Evolutionary conservation across 164 flowering plant genomes (phyloP), one percentile per base, ranked within the genome.

Genomic region (Malania oleifera): DNA sequence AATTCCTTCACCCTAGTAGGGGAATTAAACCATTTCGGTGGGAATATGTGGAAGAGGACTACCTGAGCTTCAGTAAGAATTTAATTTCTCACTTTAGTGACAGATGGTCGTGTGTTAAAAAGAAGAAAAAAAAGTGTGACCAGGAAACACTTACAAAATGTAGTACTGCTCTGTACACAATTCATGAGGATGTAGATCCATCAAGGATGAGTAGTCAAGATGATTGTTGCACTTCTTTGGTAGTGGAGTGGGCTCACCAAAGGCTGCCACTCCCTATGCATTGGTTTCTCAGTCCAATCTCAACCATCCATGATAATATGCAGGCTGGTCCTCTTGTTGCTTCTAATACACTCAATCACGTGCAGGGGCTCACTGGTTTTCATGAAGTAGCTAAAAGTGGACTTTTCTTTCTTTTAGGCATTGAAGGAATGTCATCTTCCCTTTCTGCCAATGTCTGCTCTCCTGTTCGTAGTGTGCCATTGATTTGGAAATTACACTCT

Each of bases 401-500:
- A 27, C 81, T 91, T 34, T 86, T 90, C 72, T 75, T 91, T 60
- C 84, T 88, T 53, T 65, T 87, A 46, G 93, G 95, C 25, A 66
- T 90, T 40, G 99, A 95, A 74, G 81, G 88, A 40, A 67, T 80
- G 66, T 71, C 86, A 38, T 20, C 55, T 41, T 68, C 66, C 50
- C 62, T 68, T 34, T 34, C 69, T 35, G 25, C 70, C 31, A 73
- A 74, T 25, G 25, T 52, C 53, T 61, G 70, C 23, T 75, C 84
- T 18, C 79, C 86, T 22, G 63, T 84, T 70, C 63, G 13, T 27
- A 35, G 58, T 54, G 79, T 89, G n/a, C 82, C 95, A 18, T 60
- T 91, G 65, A 71, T 82, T 59, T 91, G 97, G 96, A 95, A 91
- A 73, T 59, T 95, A 67, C 99, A 95, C 73, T 79, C 96, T 34